phyloP scores from a whole-genome alignment of 1,139 yeast species.

The Lodderomyces theae region DNA sequence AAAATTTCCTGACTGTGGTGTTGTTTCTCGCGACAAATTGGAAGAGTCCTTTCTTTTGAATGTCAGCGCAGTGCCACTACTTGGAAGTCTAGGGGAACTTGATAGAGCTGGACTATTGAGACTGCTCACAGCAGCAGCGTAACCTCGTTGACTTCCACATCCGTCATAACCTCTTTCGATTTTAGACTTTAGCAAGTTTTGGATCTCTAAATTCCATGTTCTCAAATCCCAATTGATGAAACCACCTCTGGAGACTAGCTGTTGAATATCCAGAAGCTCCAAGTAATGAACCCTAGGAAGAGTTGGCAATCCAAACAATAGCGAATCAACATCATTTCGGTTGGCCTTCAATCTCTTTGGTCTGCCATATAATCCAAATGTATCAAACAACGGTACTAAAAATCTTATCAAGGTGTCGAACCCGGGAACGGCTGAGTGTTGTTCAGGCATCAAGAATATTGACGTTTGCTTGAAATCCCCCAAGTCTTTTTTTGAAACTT shows the following conservation, averaged over 20 bases:
- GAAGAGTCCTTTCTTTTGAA: slow-evolving; percentile 8
- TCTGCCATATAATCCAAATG: slow-evolving; percentile 87
- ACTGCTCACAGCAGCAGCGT: slow-evolving; percentile 56
- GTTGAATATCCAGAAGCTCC: slow-evolving; percentile 32
- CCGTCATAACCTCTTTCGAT: slow-evolving; percentile 77
- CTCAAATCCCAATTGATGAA: slow-evolving; percentile 57
- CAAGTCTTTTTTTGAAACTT: slow-evolving; percentile 38
- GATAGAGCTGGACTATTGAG: slow-evolving; percentile 32
- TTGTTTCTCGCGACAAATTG: background rate
- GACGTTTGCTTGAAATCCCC: slow-evolving; percentile 70
- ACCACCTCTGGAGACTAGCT: slow-evolving; percentile 21
- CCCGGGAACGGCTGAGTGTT: slow-evolving; percentile 90
- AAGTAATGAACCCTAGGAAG: slow-evolving; percentile 85
- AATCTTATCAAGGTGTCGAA: slow-evolving; percentile 90
- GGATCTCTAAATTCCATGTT: slow-evolving; percentile 68
- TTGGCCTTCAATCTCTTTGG: slow-evolving; percentile 88
- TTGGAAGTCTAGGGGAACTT: slow-evolving; percentile 10
- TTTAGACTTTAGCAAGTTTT: slow-evolving; percentile 61
- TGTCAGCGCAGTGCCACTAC: slow-evolving; percentile 4
- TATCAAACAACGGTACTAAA: slow-evolving; percentile 78
- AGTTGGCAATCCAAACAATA: slow-evolving; percentile 88
- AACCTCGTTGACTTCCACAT: slow-evolving; percentile 68
- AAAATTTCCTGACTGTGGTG: background rate
- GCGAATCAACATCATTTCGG: slow-evolving; percentile 71
- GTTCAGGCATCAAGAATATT: slow-evolving; percentile 94